Evolutionary conservation across 2,329 filamentous ascomycete genomes (phyloP).

Genomic region (Metarhizium robertsii): DNA sequence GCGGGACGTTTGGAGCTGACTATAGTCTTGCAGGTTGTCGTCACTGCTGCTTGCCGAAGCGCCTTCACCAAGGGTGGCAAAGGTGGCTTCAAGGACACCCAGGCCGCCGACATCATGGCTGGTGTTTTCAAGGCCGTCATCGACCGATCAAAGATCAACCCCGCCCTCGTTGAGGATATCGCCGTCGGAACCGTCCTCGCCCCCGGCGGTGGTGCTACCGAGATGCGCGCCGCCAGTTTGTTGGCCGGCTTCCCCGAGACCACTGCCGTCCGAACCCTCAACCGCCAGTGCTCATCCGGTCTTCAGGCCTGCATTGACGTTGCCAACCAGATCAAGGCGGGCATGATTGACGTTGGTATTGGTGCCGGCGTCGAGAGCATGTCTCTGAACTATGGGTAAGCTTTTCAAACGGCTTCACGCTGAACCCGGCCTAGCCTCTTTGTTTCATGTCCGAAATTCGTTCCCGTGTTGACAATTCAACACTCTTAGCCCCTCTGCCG

Average conservation of each 20-base stretch:
- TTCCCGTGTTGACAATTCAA: not conserved
- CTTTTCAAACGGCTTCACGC: constrained; percentile 5
- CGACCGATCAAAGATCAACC: constrained; percentile 80
- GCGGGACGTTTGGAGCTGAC: constrained; percentile 12
- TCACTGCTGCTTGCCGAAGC: constrained; percentile 86
- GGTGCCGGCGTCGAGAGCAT: constrained; percentile 97
- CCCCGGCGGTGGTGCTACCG: constrained; percentile 88
- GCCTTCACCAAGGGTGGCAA: constrained; percentile 89
- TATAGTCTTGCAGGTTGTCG: constrained; percentile 55
- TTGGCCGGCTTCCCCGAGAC: constrained; percentile 84
- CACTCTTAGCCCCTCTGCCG: constrained; percentile 58
- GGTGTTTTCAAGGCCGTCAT: constrained; percentile 76
- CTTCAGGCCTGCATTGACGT: constrained; percentile 90
- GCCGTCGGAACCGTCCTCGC: constrained; percentile 85
- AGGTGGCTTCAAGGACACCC: constrained; percentile 92
- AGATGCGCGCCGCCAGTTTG: constrained; percentile 87
- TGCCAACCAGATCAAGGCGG: constrained; percentile 80
- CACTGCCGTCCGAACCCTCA: constrained; percentile 77
- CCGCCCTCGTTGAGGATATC: constrained; percentile 81
- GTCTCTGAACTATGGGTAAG: constrained; percentile 81
- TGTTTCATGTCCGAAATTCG: not conserved
- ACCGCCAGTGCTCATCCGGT: constrained; percentile 90
- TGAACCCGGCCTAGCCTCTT: not conserved
- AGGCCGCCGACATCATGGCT: constrained; percentile 73
- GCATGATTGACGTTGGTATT: constrained; percentile 93